Percentiles rank a stretch among this genome's conserved stretches.
phyloP scores from a whole-genome alignment of 257 asterid genomes.

The Gentiana macrophylla region DNA sequence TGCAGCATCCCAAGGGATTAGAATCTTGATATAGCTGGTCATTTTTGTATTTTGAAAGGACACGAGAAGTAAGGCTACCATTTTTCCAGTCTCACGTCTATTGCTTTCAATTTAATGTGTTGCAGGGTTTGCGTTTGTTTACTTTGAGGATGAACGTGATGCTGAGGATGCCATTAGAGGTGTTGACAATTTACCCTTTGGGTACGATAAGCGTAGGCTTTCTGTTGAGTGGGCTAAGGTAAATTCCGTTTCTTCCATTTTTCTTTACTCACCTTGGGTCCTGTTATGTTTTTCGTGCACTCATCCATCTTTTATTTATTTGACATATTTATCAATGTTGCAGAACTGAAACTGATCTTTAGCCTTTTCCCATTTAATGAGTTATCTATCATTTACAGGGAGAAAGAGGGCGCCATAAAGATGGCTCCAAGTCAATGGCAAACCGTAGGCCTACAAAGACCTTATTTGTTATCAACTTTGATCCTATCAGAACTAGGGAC shows the following conservation, averaged over 20 bases:
- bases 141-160: slow-evolving; percentile 84
- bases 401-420: slow-evolving; percentile 74
- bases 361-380: too few relatives aligned
- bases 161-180: slow-evolving; percentile 77
- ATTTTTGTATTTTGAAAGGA: slow-evolving; percentile 11
- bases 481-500: slow-evolving; percentile 56
- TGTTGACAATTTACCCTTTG: slow-evolving; percentile 59
- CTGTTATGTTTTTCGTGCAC: too few relatives aligned
- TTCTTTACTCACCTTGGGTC: too few relatives aligned
- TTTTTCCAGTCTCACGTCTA: slow-evolving; percentile 14
- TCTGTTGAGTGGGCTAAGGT: slow-evolving; percentile 97
- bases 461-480: slow-evolving; percentile 86
- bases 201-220: slow-evolving; percentile 56
- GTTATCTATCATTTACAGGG: slow-evolving; percentile 39
- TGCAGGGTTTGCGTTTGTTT: slow-evolving; percentile 86
- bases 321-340: too few relatives aligned
- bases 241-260: background rate
- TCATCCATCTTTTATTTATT: too few relatives aligned
- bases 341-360: too few relatives aligned
- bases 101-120: background rate
- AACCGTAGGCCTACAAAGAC: slow-evolving; percentile 76
- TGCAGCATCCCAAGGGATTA: slow-evolving; percentile 24
- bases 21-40: slow-evolving; percentile 28
- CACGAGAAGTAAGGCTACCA: background rate
- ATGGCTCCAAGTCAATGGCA: slow-evolving; percentile 34